phyloP scores from a whole-genome alignment of 805 yeast species.

The Lachancea nothofagi region DNA sequence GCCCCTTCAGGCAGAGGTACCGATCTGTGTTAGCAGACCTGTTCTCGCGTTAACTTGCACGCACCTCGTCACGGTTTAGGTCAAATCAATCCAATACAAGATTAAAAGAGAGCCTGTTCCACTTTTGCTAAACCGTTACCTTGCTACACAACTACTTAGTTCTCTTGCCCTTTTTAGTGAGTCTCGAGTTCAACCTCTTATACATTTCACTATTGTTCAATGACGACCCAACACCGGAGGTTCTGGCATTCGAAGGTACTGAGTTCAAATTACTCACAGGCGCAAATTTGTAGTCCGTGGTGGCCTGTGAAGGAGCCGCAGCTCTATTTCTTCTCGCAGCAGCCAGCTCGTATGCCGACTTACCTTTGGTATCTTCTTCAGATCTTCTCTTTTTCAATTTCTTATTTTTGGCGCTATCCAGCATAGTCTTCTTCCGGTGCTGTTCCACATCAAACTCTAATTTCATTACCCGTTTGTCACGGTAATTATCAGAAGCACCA shows the following conservation, averaged over 20 bases:
- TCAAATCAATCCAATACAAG: too few species aligned
- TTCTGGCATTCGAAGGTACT: conserved; percentile 34
- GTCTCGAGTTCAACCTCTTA: conserved; percentile 57
- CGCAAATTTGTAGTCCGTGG: conserved; percentile 84
- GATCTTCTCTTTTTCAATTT: conserved; percentile 27
- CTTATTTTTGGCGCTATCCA: conserved; percentile 30
- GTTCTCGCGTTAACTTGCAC: too few species aligned
- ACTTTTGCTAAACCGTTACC: too few species aligned
- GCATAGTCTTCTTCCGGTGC: conserved; percentile 35
- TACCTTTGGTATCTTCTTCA: conserved; percentile 19
- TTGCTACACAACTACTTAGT: too few species aligned
- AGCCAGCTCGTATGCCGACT: conserved; percentile 71
- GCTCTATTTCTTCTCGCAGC: conserved; percentile 92
- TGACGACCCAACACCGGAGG: conserved; percentile 47
- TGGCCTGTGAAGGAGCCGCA: conserved; percentile 88
- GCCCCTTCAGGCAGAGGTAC: too few species aligned
- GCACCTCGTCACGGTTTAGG: too few species aligned
- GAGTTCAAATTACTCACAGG: conserved; percentile 62
- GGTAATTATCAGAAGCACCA: conserved; percentile 90
- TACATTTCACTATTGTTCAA: conserved; percentile 69
- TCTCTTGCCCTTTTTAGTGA: conserved; percentile 27
- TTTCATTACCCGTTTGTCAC: conserved; percentile 72
- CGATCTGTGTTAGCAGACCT: too few species aligned
- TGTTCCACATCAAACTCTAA: conserved; percentile 61
- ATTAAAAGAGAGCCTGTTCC: too few species aligned